Conservation (phyloP, 1,284 basidiomycete genomes). For the Chiua sp. region DNA sequence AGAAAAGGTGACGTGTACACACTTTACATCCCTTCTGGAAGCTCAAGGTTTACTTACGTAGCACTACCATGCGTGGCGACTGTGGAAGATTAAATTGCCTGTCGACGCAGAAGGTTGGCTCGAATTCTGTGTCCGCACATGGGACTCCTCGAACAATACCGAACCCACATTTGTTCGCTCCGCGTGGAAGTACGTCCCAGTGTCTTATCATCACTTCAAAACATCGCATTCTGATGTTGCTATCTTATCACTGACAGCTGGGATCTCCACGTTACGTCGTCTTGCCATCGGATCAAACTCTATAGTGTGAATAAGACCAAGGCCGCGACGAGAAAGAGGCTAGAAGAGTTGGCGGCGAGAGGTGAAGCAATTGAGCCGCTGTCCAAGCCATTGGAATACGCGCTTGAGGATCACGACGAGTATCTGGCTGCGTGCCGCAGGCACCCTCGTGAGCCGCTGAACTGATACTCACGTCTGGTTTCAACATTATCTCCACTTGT, state of each 20-base stretch:
- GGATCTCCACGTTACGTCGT: conserved; percentile 63
- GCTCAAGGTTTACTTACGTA: conserved; percentile 17
- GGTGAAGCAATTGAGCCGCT: conserved; percentile 35
- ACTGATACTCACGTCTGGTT: background rate
- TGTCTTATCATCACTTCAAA: background rate
- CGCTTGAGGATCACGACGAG: conserved; percentile 15
- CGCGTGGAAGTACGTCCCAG: conserved; percentile 53
- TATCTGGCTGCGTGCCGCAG: conserved; percentile 8
- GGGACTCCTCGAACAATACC: conserved; percentile 64
- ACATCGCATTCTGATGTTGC: background rate
- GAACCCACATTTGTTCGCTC: conserved; percentile 62
- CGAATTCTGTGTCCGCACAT: conserved; percentile 61
- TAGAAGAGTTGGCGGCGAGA: conserved; percentile 45
- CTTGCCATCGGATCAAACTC: conserved; percentile 57
- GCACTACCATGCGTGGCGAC: conserved; percentile 61
- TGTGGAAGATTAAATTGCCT: conserved; percentile 58
- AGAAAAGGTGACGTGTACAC: conserved; percentile 14
- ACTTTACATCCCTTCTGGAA: background rate
- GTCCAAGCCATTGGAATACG: conserved; percentile 12
- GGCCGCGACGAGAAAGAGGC: conserved; percentile 47
- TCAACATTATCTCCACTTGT: too few relatives aligned
- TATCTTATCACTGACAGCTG: conserved; percentile 40
- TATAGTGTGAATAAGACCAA: conserved; percentile 56
- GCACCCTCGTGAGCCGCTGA: conserved; percentile 19
- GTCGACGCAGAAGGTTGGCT: conserved; percentile 64